Evolutionary conservation across 2,329 filamentous ascomycete species (phyloP), one percentile per base, ranked within the genome.

Genomic region (Rutstroemia sp.): DNA sequence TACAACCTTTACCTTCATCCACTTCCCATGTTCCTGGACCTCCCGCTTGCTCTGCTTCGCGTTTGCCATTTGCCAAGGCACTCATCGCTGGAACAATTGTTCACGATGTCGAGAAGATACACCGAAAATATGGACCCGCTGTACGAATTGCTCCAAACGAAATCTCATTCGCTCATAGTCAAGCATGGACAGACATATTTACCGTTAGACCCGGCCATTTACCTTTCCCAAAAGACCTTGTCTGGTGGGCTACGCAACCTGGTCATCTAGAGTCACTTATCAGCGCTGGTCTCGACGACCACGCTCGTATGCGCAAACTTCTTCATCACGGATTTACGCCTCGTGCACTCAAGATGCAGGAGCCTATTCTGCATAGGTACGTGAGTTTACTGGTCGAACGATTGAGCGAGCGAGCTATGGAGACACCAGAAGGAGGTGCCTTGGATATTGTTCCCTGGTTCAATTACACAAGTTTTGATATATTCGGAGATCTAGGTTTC

Each of bases 131-230:
- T 62, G 74, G 74, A 4, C 73, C 74, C 18, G 61, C 78, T 5
- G 74, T 79, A 52, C 73, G 76, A 12, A 75, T 78, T 49, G 73
- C 72, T 1, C 76, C 76, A 9, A 69, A 77, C 61, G 75, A 77
- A 64, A 69, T 78, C 3, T 77, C 75, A 0, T 65, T 79, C 34
- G 25, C 14, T 14, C 8, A 23, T 4, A 10, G 3, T 6, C 21
- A 44, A 10, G 48, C 16, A 6, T 42, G 25, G 48, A 51, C 2
- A 1, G 42, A 37, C 16, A 57, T 47, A 19, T 27, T 42, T 9
- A 19, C 23, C 10, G 9, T 37, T 0, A 23, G n/a, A 30, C 16
- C 21, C 4, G 23, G 23, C 2, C 14, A 23, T n/a, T 10, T 30
- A 18, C 30, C 42, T 14, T 47, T 48, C 16, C 21, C 30, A 18